Evolutionary conservation across 768 basidiomycete genomes (phyloP).

Genomic region (Leccinum pellstonianum): DNA sequence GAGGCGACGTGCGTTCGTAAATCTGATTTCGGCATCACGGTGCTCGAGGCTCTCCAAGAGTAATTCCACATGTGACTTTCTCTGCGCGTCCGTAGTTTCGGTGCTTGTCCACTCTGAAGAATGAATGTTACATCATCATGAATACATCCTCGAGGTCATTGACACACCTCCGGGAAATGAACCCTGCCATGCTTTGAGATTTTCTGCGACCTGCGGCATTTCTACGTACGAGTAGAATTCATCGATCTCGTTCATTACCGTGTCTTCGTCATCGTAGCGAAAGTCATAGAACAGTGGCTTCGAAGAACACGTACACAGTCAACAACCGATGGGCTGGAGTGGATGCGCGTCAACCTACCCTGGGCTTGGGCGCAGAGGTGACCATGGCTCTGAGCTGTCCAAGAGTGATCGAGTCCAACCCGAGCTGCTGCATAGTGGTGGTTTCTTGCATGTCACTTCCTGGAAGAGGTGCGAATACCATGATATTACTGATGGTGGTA

Average conservation of each 20-base stretch:
- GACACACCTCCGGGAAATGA: conserved; percentile 73
- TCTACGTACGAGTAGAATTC: conserved; percentile 99
- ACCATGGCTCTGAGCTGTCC: conserved; percentile 80
- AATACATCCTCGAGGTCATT: neutral
- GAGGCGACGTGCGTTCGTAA: conserved; percentile 81
- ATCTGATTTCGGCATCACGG: conserved; percentile 77
- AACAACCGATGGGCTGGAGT: conserved; percentile 13
- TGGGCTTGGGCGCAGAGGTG: conserved; percentile 66
- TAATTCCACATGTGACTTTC: conserved; percentile 73
- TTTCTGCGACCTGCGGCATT: conserved; percentile 86
- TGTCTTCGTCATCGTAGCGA: conserved; percentile 95
- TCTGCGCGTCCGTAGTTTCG: conserved; percentile 51
- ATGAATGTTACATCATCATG: conserved; percentile 1
- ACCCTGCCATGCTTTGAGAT: conserved; percentile 83
- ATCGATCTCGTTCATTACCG: conserved; percentile 92
- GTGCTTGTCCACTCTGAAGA: conserved; percentile 71
- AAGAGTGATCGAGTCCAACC: conserved; percentile 72
- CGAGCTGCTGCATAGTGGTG: conserved; percentile 37
- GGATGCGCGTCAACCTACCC: conserved; percentile 44
- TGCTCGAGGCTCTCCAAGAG: conserved; percentile 89
- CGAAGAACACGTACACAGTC: conserved; percentile 21
- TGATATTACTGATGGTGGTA: conserved; percentile 19
- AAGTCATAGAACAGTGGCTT: conserved; percentile 90
- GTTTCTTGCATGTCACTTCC: conserved; percentile 33
- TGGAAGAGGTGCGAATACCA: conserved; percentile 36